phyloP scores from a whole-genome alignment of 2,329 filamentous ascomycete species.

The Pleoardoris graminearum region DNA sequence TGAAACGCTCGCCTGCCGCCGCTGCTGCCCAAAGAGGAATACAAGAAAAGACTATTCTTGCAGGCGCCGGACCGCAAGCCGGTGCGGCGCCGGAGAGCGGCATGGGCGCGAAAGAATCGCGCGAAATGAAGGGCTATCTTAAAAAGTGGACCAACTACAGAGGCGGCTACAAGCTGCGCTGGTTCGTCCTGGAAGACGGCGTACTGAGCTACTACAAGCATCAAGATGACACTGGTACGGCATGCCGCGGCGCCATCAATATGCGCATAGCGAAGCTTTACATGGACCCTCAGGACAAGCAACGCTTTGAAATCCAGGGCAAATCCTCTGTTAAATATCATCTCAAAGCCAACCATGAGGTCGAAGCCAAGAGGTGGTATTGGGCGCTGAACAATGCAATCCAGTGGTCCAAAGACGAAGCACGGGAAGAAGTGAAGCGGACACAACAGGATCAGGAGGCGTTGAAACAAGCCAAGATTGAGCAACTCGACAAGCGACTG shows the following conservation, averaged over 20 bases:
- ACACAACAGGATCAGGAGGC: constrained; percentile 74
- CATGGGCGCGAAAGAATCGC: constrained; percentile 77
- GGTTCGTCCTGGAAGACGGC: constrained; percentile 97
- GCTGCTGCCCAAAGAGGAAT: constrained; percentile 93
- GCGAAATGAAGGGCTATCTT: constrained; percentile 97
- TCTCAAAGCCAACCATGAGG: constrained; percentile 95
- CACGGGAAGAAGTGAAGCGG: constrained; percentile 82
- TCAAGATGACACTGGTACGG: constrained; percentile 94
- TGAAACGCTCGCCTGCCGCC: constrained; percentile 93
- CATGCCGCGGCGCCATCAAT: constrained; percentile 96
- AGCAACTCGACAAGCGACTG: constrained; percentile 62
- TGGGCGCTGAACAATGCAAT: constrained; percentile 99
- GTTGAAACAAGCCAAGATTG: constrained; percentile 74
- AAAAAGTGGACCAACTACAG: constrained; percentile 99
- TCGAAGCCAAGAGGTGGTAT: constrained; percentile 98
- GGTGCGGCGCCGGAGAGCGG: constrained; percentile 62
- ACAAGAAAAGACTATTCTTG: constrained; percentile 94
- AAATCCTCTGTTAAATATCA: constrained; percentile 99
- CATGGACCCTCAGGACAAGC: constrained; percentile 97
- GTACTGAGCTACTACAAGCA: constrained; percentile 99
- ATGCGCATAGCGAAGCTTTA: constrained; percentile 94
- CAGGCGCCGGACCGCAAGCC: constrained; percentile 64
- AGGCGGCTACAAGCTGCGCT: constrained; percentile 92
- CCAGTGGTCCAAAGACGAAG: constrained; percentile 97
- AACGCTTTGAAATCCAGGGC: constrained; percentile 94